Percentiles rank a stretch among this genome's conserved stretches.
Evolutionary conservation across 192 early-diverging fungal species (phyloP).

Genomic region (Coemansia interrupta): DNA sequence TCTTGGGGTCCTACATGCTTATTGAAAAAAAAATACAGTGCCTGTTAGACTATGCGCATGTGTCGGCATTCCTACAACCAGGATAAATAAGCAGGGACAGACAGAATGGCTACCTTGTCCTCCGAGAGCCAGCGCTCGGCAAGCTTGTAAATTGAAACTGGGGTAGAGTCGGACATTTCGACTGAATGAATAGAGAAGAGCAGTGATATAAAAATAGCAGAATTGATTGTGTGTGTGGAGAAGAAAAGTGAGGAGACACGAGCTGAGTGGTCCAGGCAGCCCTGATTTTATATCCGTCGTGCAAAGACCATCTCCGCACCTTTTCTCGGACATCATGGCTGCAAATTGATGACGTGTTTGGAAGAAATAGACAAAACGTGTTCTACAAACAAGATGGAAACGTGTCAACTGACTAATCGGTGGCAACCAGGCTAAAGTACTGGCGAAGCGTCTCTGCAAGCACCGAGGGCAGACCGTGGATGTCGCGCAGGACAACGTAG

Average conservation of each 20-base stretch:
- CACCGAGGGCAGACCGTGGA: conserved; percentile 81
- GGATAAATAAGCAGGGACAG: not conserved
- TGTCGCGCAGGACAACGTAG: conserved; percentile 87
- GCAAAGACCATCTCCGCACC: not conserved
- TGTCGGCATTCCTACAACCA: not conserved
- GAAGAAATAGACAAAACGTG: not conserved
- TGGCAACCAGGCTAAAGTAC: conserved; percentile 83
- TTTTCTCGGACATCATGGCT: not conserved
- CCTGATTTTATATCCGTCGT: not conserved
- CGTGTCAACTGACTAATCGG: conserved; percentile 18
- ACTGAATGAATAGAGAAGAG: not conserved
- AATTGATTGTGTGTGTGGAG: not conserved
- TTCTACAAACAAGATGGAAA: not conserved
- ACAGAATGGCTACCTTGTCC: conserved; percentile 22
- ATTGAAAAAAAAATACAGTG: not conserved
- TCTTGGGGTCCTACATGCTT: conserved; percentile 31
- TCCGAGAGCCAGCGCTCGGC: conserved; percentile 47
- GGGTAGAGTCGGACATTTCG: not conserved
- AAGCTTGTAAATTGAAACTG: conserved; percentile 17
- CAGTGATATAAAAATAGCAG: not conserved
- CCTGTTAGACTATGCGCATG: not conserved
- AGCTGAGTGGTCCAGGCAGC: not conserved
- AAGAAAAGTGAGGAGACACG: not conserved
- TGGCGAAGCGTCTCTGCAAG: conserved; percentile 92
- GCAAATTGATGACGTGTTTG: conserved; percentile 2